These are phyloP conservation scores for Corynascus novoguineensis DNA, from an alignment of 495 filamentous ascomycete species.

Conservation along the genomic window DNA sequence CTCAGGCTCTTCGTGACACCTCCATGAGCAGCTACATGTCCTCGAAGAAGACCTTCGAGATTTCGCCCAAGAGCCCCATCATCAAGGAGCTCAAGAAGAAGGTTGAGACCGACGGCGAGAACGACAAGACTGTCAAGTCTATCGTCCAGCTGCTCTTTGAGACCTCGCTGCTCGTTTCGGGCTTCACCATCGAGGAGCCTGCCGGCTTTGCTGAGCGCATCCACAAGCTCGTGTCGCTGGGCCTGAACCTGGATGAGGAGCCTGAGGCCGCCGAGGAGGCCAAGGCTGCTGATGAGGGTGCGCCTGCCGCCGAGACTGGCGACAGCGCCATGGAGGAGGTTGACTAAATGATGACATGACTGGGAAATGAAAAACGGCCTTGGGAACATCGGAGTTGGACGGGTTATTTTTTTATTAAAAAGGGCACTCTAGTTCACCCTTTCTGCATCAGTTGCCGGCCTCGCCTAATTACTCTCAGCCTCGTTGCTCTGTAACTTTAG, in stretches of 20 bases:
- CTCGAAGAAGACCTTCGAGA: conserved; percentile 99
- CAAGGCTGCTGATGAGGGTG: conserved; percentile 45
- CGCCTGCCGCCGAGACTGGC: conserved; percentile 48
- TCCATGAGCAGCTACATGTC: conserved; percentile 99
- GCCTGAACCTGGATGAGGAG: conserved; percentile 91
- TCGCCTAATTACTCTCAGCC: conserved; percentile 16
- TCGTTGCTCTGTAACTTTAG: conserved; percentile 30
- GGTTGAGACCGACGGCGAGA: conserved; percentile 94
- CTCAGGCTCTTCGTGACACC: conserved; percentile 98
- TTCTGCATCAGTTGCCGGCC: conserved; percentile 31
- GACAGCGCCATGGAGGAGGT: conserved; percentile 64
- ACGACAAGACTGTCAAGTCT: conserved; percentile 95
- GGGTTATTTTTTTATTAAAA: conserved; percentile 34
- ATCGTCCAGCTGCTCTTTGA: conserved; percentile 97
- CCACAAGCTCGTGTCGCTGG: conserved; percentile 95
- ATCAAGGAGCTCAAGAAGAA: conserved; percentile 99
- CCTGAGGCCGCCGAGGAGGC: conserved; percentile 65
- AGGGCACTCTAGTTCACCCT: conserved; percentile 28
- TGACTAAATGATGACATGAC: conserved; percentile 46
- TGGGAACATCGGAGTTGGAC: conserved; percentile 40
- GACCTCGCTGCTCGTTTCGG: conserved; percentile 95
- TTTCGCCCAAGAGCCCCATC: conserved; percentile 96
- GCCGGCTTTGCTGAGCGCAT: conserved; percentile 96
- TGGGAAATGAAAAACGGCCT: conserved; percentile 36
- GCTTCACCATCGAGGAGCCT: conserved; percentile 99